Conservation (phyloP, 495 filamentous ascomycete species). For the Neurospora discreta region DNA sequence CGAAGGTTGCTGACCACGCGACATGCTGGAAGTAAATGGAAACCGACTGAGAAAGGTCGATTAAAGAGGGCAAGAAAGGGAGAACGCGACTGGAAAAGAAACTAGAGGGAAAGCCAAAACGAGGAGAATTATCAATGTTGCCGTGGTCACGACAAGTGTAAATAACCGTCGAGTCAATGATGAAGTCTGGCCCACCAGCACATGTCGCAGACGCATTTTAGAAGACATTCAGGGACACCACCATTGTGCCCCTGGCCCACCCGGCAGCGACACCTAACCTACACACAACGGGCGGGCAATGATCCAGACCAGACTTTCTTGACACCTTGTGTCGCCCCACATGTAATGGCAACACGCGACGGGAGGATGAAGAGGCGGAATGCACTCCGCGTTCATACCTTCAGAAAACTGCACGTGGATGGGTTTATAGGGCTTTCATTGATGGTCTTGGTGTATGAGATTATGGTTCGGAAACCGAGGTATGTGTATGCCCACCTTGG, state of each 20-base stretch:
- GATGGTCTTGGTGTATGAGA: not conserved
- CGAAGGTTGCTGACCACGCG: slow-evolving; percentile 28
- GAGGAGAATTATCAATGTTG: not conserved
- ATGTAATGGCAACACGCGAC: not conserved
- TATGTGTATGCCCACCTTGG: not conserved
- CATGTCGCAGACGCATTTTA: not conserved
- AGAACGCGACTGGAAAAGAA: not conserved
- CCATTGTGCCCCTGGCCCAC: not conserved
- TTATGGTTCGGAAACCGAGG: not conserved
- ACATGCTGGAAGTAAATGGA: slow-evolving; percentile 7
- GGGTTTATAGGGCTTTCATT: not conserved
- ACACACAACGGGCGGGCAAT: not conserved
- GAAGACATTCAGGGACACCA: not conserved
- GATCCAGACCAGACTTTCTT: not conserved
- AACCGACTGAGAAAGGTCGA: not conserved
- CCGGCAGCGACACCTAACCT: not conserved
- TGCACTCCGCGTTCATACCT: not conserved
- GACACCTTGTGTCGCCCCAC: not conserved
- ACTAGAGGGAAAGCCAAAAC: not conserved
- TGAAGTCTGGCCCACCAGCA: not conserved
- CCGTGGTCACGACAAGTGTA: not conserved
- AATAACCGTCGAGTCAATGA: not conserved
- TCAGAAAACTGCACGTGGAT: not conserved
- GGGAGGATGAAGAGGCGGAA: not conserved
- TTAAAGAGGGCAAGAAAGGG: not conserved